Conservation (phyloP, 208 protist genomes). For the Leishmania martiniquensis region DNA sequence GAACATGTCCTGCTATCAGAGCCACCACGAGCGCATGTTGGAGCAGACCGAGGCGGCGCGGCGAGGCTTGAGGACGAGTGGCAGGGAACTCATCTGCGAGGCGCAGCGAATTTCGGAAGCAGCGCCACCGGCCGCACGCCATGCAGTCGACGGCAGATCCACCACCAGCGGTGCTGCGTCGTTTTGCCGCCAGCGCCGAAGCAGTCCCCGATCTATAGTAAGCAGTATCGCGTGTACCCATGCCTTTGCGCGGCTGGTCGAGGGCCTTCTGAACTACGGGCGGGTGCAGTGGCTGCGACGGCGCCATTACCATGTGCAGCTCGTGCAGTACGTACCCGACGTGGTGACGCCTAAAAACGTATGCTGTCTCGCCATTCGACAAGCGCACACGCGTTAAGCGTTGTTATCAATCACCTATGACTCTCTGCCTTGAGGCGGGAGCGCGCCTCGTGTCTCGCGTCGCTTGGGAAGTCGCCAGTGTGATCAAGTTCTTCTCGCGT, state of each 20-base stretch:
- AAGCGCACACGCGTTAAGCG: neutral
- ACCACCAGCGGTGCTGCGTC: neutral
- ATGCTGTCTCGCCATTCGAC: slow-evolving; percentile 51
- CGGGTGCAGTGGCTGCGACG: slow-evolving; percentile 61
- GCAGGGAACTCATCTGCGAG: neutral
- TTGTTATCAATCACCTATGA: neutral
- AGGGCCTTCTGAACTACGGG: slow-evolving; percentile 69
- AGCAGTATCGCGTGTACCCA: slow-evolving; percentile 57
- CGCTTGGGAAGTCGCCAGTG: neutral
- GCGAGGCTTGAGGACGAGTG: neutral
- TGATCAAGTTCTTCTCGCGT: neutral
- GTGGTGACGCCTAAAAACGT: slow-evolving; percentile 85
- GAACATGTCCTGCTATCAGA: slow-evolving; percentile 70
- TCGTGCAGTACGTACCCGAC: slow-evolving; percentile 69
- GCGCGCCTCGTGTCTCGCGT: too few relatives aligned
- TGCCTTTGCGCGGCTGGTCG: slow-evolving; percentile 48
- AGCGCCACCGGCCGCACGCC: too few relatives aligned
- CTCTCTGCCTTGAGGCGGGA: neutral
- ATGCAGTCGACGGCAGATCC: neutral
- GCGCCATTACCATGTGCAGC: slow-evolving; percentile 46
- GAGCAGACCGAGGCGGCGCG: slow-evolving; percentile 1
- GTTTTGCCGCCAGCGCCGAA: slow-evolving; percentile 20
- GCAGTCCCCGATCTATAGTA: slow-evolving; percentile 34
- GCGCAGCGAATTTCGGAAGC: neutral
- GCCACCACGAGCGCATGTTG: slow-evolving; percentile 5